phyloP scores from a whole-genome alignment of 2,329 filamentous ascomycete species.

The Fusarium abutilonis region DNA sequence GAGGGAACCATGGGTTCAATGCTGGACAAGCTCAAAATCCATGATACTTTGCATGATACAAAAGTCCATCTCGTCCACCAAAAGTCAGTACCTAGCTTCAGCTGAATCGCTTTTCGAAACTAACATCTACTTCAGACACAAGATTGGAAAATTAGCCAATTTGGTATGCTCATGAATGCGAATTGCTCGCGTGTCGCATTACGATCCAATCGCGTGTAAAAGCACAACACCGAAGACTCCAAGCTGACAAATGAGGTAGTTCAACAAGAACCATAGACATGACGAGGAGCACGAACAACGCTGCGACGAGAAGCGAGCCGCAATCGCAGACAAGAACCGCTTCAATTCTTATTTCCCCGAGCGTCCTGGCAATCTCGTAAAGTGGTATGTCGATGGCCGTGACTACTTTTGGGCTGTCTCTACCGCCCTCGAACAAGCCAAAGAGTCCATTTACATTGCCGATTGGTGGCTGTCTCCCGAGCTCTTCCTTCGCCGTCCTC shows the following conservation, averaged over 20 bases:
- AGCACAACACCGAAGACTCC: not conserved
- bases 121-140: slow-evolving; percentile 51
- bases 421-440: slow-evolving; percentile 85
- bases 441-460: slow-evolving; percentile 92
- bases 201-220: not conserved
- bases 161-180: slow-evolving; percentile 55
- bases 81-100: slow-evolving; percentile 57
- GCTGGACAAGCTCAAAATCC: slow-evolving; percentile 58
- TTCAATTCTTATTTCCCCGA: slow-evolving; percentile 93
- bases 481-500: slow-evolving; percentile 84
- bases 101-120: not conserved
- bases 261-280: slow-evolving; percentile 91
- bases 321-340: slow-evolving; percentile 77
- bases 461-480: slow-evolving; percentile 98
- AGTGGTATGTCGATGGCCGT: slow-evolving; percentile 97
- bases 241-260: slow-evolving; percentile 50
- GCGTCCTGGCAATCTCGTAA: slow-evolving; percentile 83
- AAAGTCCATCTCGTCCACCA: slow-evolving; percentile 68
- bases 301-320: slow-evolving; percentile 82
- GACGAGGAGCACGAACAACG: slow-evolving; percentile 90
- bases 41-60: slow-evolving; percentile 66
- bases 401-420: slow-evolving; percentile 97
- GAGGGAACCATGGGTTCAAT: slow-evolving; percentile 44
- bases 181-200: not conserved
- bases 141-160: slow-evolving; percentile 71